phyloP scores from a whole-genome alignment of 805 yeast species.

The Yamadazyma philogaea region DNA sequence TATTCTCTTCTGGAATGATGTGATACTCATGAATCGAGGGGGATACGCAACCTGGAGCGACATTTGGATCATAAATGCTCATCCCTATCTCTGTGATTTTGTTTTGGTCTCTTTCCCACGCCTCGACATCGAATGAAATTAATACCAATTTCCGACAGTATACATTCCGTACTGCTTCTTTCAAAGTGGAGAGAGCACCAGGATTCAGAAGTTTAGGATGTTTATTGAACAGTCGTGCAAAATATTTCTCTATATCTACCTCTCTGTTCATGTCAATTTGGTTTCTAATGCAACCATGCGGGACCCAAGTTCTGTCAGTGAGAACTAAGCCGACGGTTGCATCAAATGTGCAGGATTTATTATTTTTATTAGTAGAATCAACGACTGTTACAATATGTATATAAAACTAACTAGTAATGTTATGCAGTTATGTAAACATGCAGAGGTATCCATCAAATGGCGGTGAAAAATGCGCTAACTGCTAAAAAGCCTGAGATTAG shows the following conservation, averaged over 20 bases:
- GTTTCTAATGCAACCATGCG: too few relatives aligned
- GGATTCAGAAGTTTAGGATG: conserved; percentile 11
- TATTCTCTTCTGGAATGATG: conserved; percentile 44
- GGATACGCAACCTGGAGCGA: conserved; percentile 33
- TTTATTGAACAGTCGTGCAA: conserved; percentile 5
- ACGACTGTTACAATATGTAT: neutral
- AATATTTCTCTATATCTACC: conserved; percentile 7
- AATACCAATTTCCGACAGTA: conserved; percentile 26
- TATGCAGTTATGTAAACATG: neutral
- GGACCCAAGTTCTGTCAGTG: neutral
- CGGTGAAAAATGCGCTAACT: conserved; percentile 11
- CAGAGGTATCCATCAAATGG: too few relatives aligned
- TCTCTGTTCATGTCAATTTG: conserved; percentile 1
- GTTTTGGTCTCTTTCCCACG: conserved; percentile 44
- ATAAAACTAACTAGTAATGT: neutral
- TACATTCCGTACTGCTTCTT: conserved; percentile 14
- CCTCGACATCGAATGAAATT: conserved; percentile 57
- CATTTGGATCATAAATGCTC: conserved; percentile 53
- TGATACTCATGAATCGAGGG: conserved; percentile 43
- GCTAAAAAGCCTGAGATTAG: conserved; percentile 12
- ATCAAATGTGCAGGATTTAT: neutral
- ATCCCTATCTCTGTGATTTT: conserved; percentile 57
- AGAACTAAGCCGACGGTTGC: neutral
- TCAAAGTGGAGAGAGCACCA: conserved; percentile 4
- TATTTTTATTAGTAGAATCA: too few relatives aligned